phyloP scores from a whole-genome alignment of 208 protist genomes.

The Leishmania aethiopica region DNA sequence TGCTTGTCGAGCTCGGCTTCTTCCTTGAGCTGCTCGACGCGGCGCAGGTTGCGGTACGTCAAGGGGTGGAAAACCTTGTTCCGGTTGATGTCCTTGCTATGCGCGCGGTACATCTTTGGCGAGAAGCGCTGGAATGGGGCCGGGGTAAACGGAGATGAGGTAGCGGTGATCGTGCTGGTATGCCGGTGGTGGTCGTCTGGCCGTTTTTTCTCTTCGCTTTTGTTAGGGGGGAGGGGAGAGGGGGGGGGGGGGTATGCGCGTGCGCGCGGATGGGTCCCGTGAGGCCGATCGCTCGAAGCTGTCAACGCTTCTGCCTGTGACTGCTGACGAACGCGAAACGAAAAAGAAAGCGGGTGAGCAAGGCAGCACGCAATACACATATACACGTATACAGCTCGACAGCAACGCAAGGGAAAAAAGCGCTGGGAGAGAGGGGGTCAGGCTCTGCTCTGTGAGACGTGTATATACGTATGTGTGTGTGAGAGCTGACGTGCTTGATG shows the following conservation, averaged over 20 bases:
- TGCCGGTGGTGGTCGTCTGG: background rate
- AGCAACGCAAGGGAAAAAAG: background rate
- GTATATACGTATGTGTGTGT: background rate
- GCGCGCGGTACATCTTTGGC: slow-evolving; percentile 72
- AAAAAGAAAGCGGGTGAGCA: background rate
- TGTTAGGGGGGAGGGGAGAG: too few species aligned
- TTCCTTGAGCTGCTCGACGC: slow-evolving; percentile 64
- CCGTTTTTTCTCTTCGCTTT: too few species aligned
- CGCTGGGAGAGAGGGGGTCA: background rate
- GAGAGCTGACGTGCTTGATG: background rate
- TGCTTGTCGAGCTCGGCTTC: slow-evolving; percentile 43
- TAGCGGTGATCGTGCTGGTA: background rate
- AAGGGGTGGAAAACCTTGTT: slow-evolving; percentile 92
- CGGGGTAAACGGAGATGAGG: background rate
- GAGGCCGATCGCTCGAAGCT: background rate
- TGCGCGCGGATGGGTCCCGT: background rate
- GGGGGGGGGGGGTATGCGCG: background rate
- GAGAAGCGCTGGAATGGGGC: background rate
- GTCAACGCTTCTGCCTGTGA: too few species aligned
- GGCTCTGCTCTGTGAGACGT: background rate
- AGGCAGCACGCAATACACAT: background rate
- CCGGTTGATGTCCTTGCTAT: slow-evolving; percentile 91
- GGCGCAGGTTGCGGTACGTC: slow-evolving; percentile 73
- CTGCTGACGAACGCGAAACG: background rate
- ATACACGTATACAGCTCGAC: background rate